These are phyloP conservation scores for Pichia sp. DNA, from an alignment of 1,139 yeast species.

Conservation along the genomic window DNA sequence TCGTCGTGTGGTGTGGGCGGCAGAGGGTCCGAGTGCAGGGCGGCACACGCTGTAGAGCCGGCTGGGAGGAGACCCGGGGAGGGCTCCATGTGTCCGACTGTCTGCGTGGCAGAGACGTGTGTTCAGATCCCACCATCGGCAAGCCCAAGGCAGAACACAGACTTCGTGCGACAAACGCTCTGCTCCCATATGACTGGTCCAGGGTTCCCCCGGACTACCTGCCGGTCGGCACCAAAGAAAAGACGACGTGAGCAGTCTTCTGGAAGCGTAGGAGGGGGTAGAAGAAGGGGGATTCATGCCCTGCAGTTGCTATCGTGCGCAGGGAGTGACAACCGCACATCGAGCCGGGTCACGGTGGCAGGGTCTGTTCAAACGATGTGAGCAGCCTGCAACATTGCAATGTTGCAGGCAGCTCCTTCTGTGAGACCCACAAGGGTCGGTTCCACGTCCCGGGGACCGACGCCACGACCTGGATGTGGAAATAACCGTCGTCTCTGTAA, in stretches of 20 bases:
- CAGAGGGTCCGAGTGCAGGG: too few species aligned
- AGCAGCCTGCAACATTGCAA: background rate
- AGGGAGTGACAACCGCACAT: background rate
- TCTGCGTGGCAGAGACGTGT: background rate
- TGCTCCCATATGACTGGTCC: background rate
- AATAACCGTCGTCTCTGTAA: background rate
- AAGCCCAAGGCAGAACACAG: constrained; percentile 6
- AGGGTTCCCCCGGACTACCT: background rate
- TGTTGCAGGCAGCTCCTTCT: constrained; percentile 7
- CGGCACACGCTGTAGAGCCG: too few species aligned
- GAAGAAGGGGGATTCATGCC: background rate
- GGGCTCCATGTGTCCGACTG: constrained; percentile 3
- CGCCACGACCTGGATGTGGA: constrained; percentile 15
- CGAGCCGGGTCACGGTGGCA: constrained; percentile 19
- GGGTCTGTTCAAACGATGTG: too few species aligned
- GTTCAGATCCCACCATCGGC: background rate
- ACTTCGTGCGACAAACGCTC: background rate
- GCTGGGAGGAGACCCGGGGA: background rate
- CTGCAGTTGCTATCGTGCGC: background rate
- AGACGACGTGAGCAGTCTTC: constrained; percentile 5
- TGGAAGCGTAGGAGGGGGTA: background rate
- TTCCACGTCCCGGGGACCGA: background rate
- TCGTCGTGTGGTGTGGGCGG: too few species aligned
- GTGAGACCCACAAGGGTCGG: constrained; percentile 7
- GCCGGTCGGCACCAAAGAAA: constrained; percentile 2